Percentiles rank a stretch among this genome's conserved stretches.
These are phyloP conservation scores for Aotearoamyces nothofagi DNA, from an alignment of 2,329 filamentous ascomycete species.

Conservation along the genomic window DNA sequence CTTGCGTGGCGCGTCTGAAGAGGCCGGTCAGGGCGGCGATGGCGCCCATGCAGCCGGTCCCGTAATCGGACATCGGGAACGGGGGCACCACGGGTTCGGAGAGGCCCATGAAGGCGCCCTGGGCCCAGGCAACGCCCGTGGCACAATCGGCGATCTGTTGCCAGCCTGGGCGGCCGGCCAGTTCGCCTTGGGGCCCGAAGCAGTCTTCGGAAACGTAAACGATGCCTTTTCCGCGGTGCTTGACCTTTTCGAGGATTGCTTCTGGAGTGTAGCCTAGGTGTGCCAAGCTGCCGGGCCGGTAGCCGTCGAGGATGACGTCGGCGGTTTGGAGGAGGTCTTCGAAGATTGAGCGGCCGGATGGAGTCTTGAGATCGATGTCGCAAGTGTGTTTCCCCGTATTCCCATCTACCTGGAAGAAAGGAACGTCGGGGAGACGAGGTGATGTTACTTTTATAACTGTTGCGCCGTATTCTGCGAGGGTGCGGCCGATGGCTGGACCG, in stretches of 20 bases:
- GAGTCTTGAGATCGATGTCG: slow-evolving; percentile 44
- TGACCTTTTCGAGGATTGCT: slow-evolving; percentile 35
- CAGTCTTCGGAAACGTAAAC: slow-evolving; percentile 60
- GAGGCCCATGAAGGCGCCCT: slow-evolving; percentile 38
- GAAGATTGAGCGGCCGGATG: slow-evolving; percentile 36
- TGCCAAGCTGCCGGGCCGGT: slow-evolving; percentile 49
- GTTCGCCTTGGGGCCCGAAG: slow-evolving; percentile 50
- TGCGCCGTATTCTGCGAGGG: slow-evolving; percentile 61
- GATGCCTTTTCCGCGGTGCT: slow-evolving; percentile 41
- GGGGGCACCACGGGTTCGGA: slow-evolving; percentile 47
- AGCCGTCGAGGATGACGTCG: slow-evolving; percentile 55
- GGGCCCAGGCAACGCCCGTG: slow-evolving; percentile 41
- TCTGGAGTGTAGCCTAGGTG: slow-evolving; percentile 46
- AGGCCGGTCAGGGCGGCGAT: slow-evolving; percentile 48
- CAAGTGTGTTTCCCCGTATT: slow-evolving; percentile 57
- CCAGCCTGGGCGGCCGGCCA: slow-evolving; percentile 51
- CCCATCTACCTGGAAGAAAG: slow-evolving; percentile 57
- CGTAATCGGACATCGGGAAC: slow-evolving; percentile 46
- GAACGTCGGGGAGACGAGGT: slow-evolving; percentile 51
- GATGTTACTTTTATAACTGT: slow-evolving; percentile 60
- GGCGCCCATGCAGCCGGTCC: slow-evolving; percentile 53
- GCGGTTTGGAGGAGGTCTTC: slow-evolving; percentile 42
- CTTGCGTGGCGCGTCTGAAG: slow-evolving; percentile 40
- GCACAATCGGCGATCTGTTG: slow-evolving; percentile 57
- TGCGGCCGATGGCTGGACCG: slow-evolving; percentile 55